Evolutionary conservation across 2,329 filamentous ascomycete genomes (phyloP).

Genomic region (Ploettnerulaceae sp.): DNA sequence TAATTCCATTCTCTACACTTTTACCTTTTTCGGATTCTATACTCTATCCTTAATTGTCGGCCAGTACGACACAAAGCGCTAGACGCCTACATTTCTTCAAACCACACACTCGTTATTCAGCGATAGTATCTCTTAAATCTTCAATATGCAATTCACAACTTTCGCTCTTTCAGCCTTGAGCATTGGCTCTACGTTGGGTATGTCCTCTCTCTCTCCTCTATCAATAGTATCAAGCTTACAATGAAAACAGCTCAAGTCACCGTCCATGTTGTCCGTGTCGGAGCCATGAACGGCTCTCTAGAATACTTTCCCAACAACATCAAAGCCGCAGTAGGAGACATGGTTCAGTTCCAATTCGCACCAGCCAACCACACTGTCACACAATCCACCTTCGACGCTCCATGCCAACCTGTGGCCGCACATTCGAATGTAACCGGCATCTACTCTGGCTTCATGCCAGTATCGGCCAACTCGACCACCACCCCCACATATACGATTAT

Average conservation of each 20-base stretch:
- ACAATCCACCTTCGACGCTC: constrained; percentile 68
- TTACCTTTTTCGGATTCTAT: not conserved
- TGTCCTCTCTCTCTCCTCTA: constrained; percentile 7
- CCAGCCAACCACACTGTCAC: constrained; percentile 73
- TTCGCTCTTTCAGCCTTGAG: constrained; percentile 30
- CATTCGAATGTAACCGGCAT: constrained; percentile 52
- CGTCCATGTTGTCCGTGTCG: constrained; percentile 63
- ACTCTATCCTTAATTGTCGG: constrained; percentile 31
- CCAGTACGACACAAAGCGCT: constrained; percentile 34
- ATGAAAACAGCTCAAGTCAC: constrained; percentile 22
- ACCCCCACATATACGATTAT: constrained; percentile 67
- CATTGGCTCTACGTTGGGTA: constrained; percentile 31
- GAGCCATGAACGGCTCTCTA: constrained; percentile 41
- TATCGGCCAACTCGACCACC: constrained; percentile 46
- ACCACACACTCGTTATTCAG: constrained; percentile 25
- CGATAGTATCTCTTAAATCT: constrained; percentile 17
- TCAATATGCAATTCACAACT: constrained; percentile 34
- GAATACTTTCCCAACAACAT: constrained; percentile 64
- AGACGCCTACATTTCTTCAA: constrained; percentile 24
- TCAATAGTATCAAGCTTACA: not conserved
- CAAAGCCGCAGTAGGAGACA: constrained; percentile 55
- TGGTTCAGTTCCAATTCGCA: constrained; percentile 64
- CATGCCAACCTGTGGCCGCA: constrained; percentile 56
- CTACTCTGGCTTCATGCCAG: constrained; percentile 64
- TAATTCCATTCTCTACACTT: constrained; percentile 10